Base-by-base conservation (phyloP, 2,329 filamentous ascomycete genomes). In the Paracoccidioides lutzii region DNA sequence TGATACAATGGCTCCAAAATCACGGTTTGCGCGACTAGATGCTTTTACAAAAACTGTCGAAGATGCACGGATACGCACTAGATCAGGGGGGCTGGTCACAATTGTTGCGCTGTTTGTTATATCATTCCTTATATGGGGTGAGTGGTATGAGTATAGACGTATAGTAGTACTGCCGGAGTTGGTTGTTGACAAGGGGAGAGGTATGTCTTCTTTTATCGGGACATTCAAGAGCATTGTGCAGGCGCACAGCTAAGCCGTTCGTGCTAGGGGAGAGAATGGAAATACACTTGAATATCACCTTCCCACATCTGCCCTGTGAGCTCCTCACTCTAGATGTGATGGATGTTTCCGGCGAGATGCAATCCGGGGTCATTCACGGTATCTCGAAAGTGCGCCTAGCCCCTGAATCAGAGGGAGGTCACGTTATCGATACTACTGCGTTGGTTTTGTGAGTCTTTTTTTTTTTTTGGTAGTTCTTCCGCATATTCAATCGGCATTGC, bases 31-130 rank as follows among this genome's bases (percentile, higher is more conserved):
- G 58, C 85, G 86, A 81, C 88, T 98, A 61, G 93, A 98, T 74
- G 93, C 93, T 79, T 98, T 98, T 71, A 95, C 91, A 53, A 98
- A 98, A 76, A 98, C 93, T 10, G 93, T 98, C 64, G 93, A 98
- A 72, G 93, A 98, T 82, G 93, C 94, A 62, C 83, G 93, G 65
- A 83, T 98, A 69, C 87, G 94, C 66, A 98, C 93, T 37, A 96
- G 90, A 5, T 95, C 90, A 2, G 93, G 93, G 62, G 93, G 93
- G 62, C 82, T 98, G 64, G 89, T 98, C 66, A 98, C 93, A 55
- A 90, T 98, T 65, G 80, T 85, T 62, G 96, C 90, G 58, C 77
- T 98, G 65, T 71, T 98, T 52, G 81, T 96, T 54, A 89, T 98
- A 55, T 68, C 97, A 46, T 96, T 86, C 72, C 80, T 98, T 62